Conservation (phyloP, 2,329 filamentous ascomycete genomes). For the Anisogramma anomala region DNA sequence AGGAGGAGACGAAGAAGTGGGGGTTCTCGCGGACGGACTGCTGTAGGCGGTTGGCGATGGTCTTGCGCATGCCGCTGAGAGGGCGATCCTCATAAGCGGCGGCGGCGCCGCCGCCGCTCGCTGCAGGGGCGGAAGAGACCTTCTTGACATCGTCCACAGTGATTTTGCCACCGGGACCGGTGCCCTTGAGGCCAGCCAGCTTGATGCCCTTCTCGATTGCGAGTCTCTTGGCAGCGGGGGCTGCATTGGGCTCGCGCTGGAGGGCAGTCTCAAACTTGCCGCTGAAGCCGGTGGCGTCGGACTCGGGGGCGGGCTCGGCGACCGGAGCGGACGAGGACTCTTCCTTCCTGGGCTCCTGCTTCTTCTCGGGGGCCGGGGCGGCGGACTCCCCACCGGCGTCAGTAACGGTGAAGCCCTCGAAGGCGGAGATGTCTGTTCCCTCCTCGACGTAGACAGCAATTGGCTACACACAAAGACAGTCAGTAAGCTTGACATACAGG, state of each 20-base stretch:
- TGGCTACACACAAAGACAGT: constrained; percentile 47
- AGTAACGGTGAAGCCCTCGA: constrained; percentile 75
- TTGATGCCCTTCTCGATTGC: constrained; percentile 76
- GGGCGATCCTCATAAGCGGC: constrained; percentile 74
- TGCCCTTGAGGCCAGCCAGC: constrained; percentile 71
- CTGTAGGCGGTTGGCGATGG: constrained; percentile 81
- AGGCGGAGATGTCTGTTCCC: constrained; percentile 73
- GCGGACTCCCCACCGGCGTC: constrained; percentile 78
- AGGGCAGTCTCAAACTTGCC: constrained; percentile 74
- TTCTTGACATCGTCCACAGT: constrained; percentile 92
- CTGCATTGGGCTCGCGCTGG: constrained; percentile 67
- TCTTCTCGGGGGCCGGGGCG: constrained; percentile 54
- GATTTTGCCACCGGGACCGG: constrained; percentile 74
- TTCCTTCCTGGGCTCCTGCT: constrained; percentile 52
- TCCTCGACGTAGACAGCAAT: constrained; percentile 94
- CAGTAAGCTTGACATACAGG: constrained; percentile 1
- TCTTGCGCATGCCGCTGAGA: constrained; percentile 91
- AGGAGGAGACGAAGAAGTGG: constrained; percentile 92
- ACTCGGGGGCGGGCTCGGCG: constrained; percentile 40
- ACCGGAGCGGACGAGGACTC: constrained; percentile 42
- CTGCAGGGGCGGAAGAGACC: constrained; percentile 44
- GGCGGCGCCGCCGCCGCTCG: constrained; percentile 43
- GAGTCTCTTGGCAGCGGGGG: constrained; percentile 64
- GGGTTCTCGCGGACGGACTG: constrained; percentile 89
- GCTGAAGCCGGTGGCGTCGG: constrained; percentile 59